phyloP scores from a whole-genome alignment of 208 protist genomes.

The Phytomonas sp. region DNA sequence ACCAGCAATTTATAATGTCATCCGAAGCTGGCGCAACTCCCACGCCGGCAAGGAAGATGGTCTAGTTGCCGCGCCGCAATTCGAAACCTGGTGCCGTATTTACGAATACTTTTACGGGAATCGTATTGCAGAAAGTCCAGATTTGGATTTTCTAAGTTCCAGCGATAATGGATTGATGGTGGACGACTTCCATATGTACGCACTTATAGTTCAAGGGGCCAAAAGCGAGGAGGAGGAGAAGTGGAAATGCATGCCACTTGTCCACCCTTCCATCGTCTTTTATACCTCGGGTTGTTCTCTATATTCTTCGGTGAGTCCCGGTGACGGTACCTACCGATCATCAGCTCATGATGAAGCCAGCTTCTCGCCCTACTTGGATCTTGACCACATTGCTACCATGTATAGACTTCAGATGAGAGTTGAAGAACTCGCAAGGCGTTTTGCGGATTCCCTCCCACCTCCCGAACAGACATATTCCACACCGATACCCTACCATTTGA shows the following conservation, averaged over 20 bases:
- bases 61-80: not conserved
- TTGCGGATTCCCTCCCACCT: not conserved
- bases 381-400: not conserved
- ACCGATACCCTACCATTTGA: constrained; percentile 27
- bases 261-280: not conserved
- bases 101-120: too few relatives aligned
- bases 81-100: not conserved
- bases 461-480: not conserved
- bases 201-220: too few relatives aligned
- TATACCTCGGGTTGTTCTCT: not conserved
- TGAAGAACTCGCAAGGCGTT: not conserved
- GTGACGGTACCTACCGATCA: not conserved
- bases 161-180: too few relatives aligned
- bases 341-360: not conserved
- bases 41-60: not conserved
- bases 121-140: too few relatives aligned
- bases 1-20: too few relatives aligned
- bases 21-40: too few relatives aligned
- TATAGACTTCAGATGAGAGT: not conserved
- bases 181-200: too few relatives aligned
- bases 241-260: too few relatives aligned
- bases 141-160: too few relatives aligned
- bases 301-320: not conserved
- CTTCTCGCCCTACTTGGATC: not conserved
- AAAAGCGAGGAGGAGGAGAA: too few relatives aligned